These are phyloP conservation scores for Alternaria rosae DNA, from an alignment of 2,329 filamentous ascomycete genomes.

Conservation along the genomic window DNA sequence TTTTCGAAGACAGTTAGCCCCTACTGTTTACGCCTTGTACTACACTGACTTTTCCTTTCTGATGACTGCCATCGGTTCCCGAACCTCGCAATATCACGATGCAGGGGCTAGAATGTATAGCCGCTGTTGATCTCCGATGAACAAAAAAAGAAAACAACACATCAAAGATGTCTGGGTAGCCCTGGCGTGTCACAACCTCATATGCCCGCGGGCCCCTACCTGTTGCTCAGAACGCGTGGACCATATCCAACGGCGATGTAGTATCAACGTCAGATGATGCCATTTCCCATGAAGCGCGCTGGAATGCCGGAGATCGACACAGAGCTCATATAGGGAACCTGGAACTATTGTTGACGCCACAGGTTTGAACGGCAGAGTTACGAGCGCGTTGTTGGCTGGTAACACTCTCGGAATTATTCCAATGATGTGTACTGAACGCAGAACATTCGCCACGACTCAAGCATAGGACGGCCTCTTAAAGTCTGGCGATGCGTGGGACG, in stretches of 20 bases:
- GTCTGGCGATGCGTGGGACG: not conserved
- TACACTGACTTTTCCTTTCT: not conserved
- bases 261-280: not conserved
- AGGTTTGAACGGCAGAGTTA: not conserved
- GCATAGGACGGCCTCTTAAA: conserved; percentile 7
- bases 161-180: not conserved
- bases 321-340: not conserved
- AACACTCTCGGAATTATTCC: not conserved
- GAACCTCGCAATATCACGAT: not conserved
- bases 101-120: not conserved
- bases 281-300: not conserved
- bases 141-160: not conserved
- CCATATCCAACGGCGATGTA: not conserved
- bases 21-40: not conserved
- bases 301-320: not conserved
- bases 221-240: not conserved
- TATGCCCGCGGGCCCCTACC: not conserved
- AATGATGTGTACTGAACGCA: not conserved
- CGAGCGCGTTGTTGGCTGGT: not conserved
- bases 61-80: not conserved
- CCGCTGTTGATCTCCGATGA: not conserved
- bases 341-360: not conserved
- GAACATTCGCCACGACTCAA: not conserved
- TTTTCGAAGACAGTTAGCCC: not conserved
- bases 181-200: not conserved